These are phyloP conservation scores for Quercus variabilis DNA, from an alignment of 306 rosid species.

Conservation along the genomic window DNA sequence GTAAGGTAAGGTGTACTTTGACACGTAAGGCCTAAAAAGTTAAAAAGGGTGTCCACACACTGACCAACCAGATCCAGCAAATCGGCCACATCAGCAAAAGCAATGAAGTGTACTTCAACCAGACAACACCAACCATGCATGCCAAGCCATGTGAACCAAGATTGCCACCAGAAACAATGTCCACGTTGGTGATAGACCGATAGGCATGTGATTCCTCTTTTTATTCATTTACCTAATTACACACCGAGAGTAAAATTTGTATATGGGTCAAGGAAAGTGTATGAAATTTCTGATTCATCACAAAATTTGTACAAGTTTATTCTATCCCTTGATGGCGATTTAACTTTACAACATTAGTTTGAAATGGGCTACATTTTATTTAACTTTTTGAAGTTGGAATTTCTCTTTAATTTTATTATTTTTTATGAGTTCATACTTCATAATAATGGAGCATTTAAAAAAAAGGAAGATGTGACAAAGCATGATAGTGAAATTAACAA, in stretches of 20 bases:
- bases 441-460: no score
- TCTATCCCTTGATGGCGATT: no score
- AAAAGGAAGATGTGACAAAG: no score
- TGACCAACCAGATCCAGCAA: constrained; percentile 53
- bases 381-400: no score
- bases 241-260: not conserved
- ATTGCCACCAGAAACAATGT: not conserved
- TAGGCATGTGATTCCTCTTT: constrained; percentile 23
- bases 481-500: no score
- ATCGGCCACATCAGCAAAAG: constrained; percentile 50
- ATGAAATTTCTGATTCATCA: no score
- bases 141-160: constrained; percentile 48
- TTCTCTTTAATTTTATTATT: no score
- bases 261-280: no score
- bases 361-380: no score
- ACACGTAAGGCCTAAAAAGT: constrained; percentile 28
- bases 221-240: not conserved
- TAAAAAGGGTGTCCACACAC: constrained; percentile 26
- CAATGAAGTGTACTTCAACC: constrained; percentile 29
- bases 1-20: not conserved
- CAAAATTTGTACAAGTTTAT: no score
- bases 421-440: no score
- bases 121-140: constrained; percentile 42
- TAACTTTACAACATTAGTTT: no score
- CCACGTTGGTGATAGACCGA: constrained; percentile 16